Evolutionary conservation across 805 yeast genomes (phyloP), one percentile per base, ranked within the genome.

Genomic region (Starmera amethionina): DNA sequence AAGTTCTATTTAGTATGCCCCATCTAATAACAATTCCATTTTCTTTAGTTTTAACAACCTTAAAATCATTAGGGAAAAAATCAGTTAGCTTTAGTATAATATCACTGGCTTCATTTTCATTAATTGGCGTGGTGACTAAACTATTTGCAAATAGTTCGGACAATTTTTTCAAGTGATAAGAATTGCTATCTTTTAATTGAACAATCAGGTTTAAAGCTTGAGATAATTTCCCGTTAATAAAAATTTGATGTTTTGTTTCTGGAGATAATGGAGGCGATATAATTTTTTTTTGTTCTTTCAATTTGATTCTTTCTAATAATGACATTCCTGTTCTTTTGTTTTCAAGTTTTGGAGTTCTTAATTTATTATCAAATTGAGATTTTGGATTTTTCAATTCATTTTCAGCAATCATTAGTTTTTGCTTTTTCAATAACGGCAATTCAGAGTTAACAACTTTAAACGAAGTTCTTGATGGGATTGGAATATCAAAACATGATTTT

Each of bases 261-360:
- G 62, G 61, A 4, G 52, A 32, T 0, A 46, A 18, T 22, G 27
- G 27, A 6, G 39, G 32, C 14, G 44, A 43, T 2, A 40, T 42
- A 7, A 45, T 36, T 14, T 40, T 51, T 13, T 42, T 47, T 16
- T 50, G 47, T 41, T 70, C 72, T 46, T 63, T 67, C 34, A 50
- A 41, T 39, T 55, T 58, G 37, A 69, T 65, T 35, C 74, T 52
- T 34, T 70, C 69, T 11, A 69, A 43, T 6, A 70, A 46, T 1
- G 67, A 52, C 9, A 59, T 35, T 9, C 49, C 50, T 8, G 19
- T 29, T 10, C 37, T 38, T 8, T 37, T 30, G 1, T 42, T 43
- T 4, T 9, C 18, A n/a, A 31, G 36, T 12, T 30, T 27, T 12
- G 12, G 36, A 13, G 35, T 34, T 4, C 36, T 32, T 16, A 32